Percentiles rank a stretch among this genome's conserved stretches.
Conservation (phyloP, 2,329 filamentous ascomycete genomes). For the Emergomyces pasteurianus region DNA sequence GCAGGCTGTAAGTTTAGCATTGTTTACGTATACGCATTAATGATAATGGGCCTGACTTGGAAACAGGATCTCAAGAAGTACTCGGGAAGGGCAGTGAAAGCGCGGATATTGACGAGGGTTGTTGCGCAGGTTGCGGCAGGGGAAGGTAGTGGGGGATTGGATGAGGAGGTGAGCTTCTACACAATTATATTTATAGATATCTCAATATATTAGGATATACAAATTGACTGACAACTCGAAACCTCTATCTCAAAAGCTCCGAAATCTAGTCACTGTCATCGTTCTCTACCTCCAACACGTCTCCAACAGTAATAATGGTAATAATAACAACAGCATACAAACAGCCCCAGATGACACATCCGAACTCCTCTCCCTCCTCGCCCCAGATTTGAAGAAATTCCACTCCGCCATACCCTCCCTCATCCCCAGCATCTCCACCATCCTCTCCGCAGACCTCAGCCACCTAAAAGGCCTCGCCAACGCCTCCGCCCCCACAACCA, state of each 20-base stretch:
- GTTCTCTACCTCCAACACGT: conserved; percentile 25
- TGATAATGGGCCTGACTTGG: background rate
- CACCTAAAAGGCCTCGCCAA: conserved; percentile 6
- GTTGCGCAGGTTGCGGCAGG: conserved; percentile 24
- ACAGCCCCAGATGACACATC: conserved; percentile 11
- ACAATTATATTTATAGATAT: background rate
- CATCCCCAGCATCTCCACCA: conserved; percentile 5
- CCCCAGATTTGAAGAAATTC: conserved; percentile 25
- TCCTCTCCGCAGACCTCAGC: conserved; percentile 4
- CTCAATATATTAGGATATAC: background rate
- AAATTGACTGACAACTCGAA: background rate
- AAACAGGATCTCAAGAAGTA: conserved; percentile 25
- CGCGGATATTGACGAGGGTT: conserved; percentile 21
- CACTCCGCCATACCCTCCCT: conserved; percentile 13
- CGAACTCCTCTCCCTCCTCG: conserved; percentile 19
- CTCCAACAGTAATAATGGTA: conserved; percentile 10
- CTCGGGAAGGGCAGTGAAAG: conserved; percentile 22
- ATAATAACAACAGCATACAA: conserved; percentile 2
- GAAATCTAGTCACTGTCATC: conserved; percentile 24
- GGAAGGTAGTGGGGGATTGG: conserved; percentile 14
- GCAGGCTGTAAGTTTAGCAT: conserved; percentile 21
- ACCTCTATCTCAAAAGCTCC: conserved; percentile 16
- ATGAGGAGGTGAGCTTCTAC: background rate
- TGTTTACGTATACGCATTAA: background rate
- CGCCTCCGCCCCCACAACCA: background rate